Evolutionary conservation across 768 basidiomycete genomes (phyloP), one percentile per base, ranked within the genome.

Genomic region (Podaxis pistillaris): DNA sequence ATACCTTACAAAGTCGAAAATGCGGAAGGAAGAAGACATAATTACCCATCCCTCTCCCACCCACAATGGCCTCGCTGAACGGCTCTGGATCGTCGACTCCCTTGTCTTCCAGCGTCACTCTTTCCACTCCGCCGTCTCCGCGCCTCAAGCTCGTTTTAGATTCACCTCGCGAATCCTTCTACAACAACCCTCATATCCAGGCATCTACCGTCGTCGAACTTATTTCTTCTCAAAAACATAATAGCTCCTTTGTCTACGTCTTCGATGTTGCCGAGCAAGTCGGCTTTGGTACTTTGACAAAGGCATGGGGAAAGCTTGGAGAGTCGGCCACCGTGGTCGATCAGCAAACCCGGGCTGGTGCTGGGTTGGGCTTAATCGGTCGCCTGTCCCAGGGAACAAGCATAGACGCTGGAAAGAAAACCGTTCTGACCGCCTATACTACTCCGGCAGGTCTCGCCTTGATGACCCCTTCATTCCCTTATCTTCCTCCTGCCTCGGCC

Each of bases 221-320:
- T 63, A 74, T 92, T 41, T 79, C 90, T 5, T 88, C 89, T 8
- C 82, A 81, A 44, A 65, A 76, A 1, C 72, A 75, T 7, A 72
- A 80, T 28, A 90, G 83, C 73, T 90, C 90, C 19, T 76, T 84
- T 17, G 84, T 94, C 62, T 92, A 93, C 71, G 73, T 93, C 47
- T 94, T 91, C 69, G 93, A 94, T 68, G 80, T 93, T 59, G 91
- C 93, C 19, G 87, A 90, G 67, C 90, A 93, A 69, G 82, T 82
- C n/a, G 93, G 93, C 37, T 90, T 94, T 69, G 93, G 93, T 19
- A 79, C 82, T 0, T 75, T 87, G 62, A 88, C 91, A 36, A 89
- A 86, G 69, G 79, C 83, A 55, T 90, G 88, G 88, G 75, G 83
- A 2, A 72, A 79, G 17, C 69, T 79, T 3, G 70, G 70, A 37